Evolutionary conservation across 306 rosid genomes (phyloP), one percentile per base, ranked within the genome.

Genomic region (Begonia masoniana): DNA sequence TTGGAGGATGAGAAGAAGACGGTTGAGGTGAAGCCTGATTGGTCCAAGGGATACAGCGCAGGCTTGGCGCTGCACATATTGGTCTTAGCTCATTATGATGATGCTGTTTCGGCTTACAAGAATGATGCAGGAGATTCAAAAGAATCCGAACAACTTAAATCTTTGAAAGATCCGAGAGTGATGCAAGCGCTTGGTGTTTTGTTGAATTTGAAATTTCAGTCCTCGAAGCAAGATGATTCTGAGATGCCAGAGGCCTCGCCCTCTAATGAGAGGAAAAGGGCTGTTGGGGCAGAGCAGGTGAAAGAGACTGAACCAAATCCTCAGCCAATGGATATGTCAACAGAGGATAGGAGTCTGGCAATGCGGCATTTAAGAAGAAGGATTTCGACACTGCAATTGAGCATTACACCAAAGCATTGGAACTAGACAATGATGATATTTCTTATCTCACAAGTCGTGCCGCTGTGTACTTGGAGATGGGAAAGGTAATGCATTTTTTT

Each of bases 51-150:
- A 36, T 91, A 86, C 64, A 74, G n/a, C n/a, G 96, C 61, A 94
- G 96, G 1, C 99, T 86, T 17, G 96, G 96, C 24, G 92, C 92
- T 7, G 92, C 99, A 7, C 84, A 86, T 70, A 62, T 81, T 15
- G 96, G 96, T 2, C 73, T 91, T 91, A 10, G 66, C 72, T 53
- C 79, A 79, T n/a, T 57, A 52, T 13, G 75, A 70, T 10, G 84
- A 80, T 23, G 96, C 99, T 23, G 47, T 91, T 36, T 60, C 82
- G 0, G 80, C 96, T 7, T 91, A 91, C 79, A 62, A 71, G 61
- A 53, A 83, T 79, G 87, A 91, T 91, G 99, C 82, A 81, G 75
- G 99, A 91, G 56, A 81, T 91, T 65, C 99, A 91, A 75, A 74
- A 51, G 52, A 78, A 83, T 68, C 92, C 94, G 5, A 77, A 50